A percentile compares a stretch with the other conserved stretches of the same genome.
These are phyloP conservation scores for Vaccinium vitisidaea DNA, from an alignment of 148 eudicot species.

Conservation along the genomic window DNA sequence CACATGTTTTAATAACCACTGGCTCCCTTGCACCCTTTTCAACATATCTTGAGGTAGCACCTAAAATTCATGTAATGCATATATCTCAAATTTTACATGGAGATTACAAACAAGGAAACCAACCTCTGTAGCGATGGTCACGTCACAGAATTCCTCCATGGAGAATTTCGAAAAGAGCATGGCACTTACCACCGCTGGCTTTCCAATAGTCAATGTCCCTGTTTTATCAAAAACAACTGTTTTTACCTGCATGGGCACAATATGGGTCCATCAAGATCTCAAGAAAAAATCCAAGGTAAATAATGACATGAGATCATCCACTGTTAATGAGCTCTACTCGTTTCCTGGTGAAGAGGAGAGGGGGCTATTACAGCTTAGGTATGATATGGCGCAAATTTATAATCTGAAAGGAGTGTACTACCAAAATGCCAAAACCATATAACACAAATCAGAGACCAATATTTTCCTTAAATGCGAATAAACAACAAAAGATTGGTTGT, in stretches of 20 bases:
- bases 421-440: not conserved
- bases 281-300: not conserved
- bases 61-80: not conserved
- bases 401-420: not conserved
- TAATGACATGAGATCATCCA: slow-evolving; percentile 6
- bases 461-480: not conserved
- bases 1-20: not conserved
- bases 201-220: slow-evolving; percentile 93
- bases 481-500: not conserved
- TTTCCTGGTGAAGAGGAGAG: not conserved
- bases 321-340: not conserved
- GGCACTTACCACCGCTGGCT: slow-evolving; percentile 79
- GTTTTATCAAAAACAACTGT: slow-evolving; percentile 92
- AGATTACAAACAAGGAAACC: slow-evolving; percentile 19
- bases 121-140: slow-evolving; percentile 84
- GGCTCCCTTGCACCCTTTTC: not conserved
- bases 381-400: not conserved
- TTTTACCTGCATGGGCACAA: slow-evolving; percentile 57
- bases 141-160: slow-evolving; percentile 78
- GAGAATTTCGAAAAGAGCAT: slow-evolving; percentile 70
- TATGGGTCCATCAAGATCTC: slow-evolving; percentile 6
- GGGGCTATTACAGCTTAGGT: not conserved
- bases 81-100: not conserved
- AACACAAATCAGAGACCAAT: not conserved
- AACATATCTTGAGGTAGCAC: not conserved